Evolutionary conservation across 306 rosid species (phyloP).

Genomic region (Trifolium dubium): DNA sequence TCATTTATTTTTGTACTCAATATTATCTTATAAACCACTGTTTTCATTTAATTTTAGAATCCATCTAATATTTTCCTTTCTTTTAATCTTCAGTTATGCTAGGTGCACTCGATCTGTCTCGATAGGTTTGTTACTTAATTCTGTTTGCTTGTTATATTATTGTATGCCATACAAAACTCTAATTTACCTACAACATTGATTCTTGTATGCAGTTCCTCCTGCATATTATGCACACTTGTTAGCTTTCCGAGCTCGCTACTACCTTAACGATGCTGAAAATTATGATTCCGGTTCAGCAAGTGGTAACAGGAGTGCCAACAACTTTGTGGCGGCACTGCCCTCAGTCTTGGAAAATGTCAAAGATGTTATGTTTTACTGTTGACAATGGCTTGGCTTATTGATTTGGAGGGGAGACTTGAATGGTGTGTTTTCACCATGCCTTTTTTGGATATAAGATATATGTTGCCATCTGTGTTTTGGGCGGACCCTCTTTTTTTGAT

Average conservation of each 20-base stretch:
- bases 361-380: constrained; percentile 51
- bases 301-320: background rate
- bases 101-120: constrained; percentile 55
- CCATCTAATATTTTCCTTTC: background rate
- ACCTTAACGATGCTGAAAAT: constrained; percentile 42
- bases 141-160: background rate
- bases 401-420: background rate
- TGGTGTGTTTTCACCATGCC: background rate
- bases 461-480: background rate
- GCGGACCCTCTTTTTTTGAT: background rate
- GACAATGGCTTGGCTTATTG: background rate
- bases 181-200: background rate
- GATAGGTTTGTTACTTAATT: constrained; percentile 34
- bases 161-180: too few relatives aligned
- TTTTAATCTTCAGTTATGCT: constrained; percentile 45
- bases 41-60: background rate
- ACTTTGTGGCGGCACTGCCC: constrained; percentile 7
- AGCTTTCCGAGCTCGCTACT: constrained; percentile 51
- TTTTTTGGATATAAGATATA: too few relatives aligned
- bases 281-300: constrained; percentile 41
- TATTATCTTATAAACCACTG: background rate
- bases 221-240: constrained; percentile 57
- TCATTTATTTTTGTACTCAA: background rate
- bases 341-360: constrained; percentile 26
- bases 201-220: constrained; percentile 47